phyloP scores from a whole-genome alignment of 805 yeast genomes.

The Priceomyces carsonii region DNA sequence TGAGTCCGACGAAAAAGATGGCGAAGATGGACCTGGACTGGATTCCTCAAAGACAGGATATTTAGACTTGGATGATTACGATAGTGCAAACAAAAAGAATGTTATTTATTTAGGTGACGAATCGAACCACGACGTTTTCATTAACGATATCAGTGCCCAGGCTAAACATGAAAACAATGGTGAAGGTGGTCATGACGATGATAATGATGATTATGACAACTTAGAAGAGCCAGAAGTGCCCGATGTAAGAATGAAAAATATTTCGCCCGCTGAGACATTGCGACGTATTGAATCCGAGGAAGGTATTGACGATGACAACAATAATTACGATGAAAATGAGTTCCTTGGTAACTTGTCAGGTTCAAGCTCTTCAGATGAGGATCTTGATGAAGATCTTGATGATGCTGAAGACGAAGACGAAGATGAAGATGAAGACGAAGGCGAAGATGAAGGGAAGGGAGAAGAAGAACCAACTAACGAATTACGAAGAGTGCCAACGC shows the following conservation, averaged over 20 bases:
- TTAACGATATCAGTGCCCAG: conserved; percentile 17
- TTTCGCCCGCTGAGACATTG: conserved; percentile 30
- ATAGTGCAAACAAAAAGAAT: conserved; percentile 25
- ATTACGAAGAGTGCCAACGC: conserved; percentile 45
- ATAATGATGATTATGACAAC: conserved; percentile 21
- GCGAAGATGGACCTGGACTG: conserved; percentile 31
- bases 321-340: conserved; percentile 29
- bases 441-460: conserved; percentile 16
- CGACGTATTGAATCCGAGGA: conserved; percentile 20
- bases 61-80: conserved; percentile 37
- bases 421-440: conserved; percentile 24
- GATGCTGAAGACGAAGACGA: conserved; percentile 18
- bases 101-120: conserved; percentile 37
- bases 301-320: conserved; percentile 29
- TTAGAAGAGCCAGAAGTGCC: conserved; percentile 19
- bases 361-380: conserved; percentile 45
- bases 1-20: conserved; percentile 28
- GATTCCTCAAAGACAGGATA: conserved; percentile 40
- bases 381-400: conserved; percentile 24
- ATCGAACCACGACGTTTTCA: conserved; percentile 33
- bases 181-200: conserved; percentile 12
- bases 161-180: conserved; percentile 3
- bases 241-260: conserved; percentile 23
- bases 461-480: conserved; percentile 29
- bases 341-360: conserved; percentile 43